Conservation (phyloP, 345 rosid species). For the Populus pruinosa region DNA sequence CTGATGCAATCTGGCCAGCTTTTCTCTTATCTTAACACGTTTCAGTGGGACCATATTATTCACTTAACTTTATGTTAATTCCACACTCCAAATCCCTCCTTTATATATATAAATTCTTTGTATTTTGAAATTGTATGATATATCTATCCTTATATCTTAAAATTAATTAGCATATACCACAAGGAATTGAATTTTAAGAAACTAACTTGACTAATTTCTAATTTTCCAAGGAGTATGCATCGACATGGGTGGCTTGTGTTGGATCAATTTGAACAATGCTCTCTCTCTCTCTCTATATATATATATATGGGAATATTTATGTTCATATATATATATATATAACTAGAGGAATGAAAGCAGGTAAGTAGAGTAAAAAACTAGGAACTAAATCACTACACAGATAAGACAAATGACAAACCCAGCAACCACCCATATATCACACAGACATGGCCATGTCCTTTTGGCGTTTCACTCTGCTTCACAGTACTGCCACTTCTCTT, state of each 20-base stretch:
- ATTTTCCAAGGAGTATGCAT: too few species aligned
- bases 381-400: neutral
- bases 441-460: conserved; percentile 19
- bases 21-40: conserved; percentile 29
- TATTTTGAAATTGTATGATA: too few species aligned
- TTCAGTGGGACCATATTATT: conserved; percentile 14
- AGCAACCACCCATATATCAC: neutral
- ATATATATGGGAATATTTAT: too few species aligned
- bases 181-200: too few species aligned
- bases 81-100: neutral
- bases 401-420: neutral
- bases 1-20: conserved; percentile 27
- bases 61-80: neutral
- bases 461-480: conserved; percentile 17
- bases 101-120: too few species aligned
- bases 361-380: too few species aligned
- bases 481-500: neutral
- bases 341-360: too few species aligned
- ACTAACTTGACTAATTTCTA: too few species aligned
- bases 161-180: too few species aligned
- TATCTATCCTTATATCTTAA: too few species aligned
- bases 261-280: neutral
- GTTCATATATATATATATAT: too few species aligned
- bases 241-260: neutral
- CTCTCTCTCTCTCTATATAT: neutral